phyloP scores from a whole-genome alignment of 2,329 filamentous ascomycete species.

The Botryotinia calthae region DNA sequence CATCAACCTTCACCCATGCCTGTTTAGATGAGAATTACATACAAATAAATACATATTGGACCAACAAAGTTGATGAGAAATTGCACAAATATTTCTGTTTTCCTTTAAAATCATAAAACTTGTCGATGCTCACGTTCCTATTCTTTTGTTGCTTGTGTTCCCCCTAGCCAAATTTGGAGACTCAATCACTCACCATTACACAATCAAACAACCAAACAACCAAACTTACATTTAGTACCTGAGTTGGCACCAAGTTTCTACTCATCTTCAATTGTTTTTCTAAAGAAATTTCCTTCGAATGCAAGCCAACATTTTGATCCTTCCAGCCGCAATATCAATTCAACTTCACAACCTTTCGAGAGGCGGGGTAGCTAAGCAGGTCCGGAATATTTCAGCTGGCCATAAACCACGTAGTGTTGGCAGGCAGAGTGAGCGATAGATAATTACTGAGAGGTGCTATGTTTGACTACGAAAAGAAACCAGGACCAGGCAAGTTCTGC shows the following conservation, averaged over 20 bases:
- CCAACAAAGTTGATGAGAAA: neutral
- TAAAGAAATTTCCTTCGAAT: neutral
- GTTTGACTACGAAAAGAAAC: conserved; percentile 10
- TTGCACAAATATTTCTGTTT: neutral
- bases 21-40: conserved; percentile 12
- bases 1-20: neutral
- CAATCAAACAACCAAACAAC: conserved; percentile 6
- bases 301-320: neutral
- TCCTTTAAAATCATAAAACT: neutral
- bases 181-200: conserved; percentile 5
- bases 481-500: conserved; percentile 21
- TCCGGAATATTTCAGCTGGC: neutral
- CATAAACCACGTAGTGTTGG: neutral
- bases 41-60: conserved; percentile 1
- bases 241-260: neutral
- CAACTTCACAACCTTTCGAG: neutral
- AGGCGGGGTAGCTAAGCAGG: conserved; percentile 10
- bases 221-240: neutral
- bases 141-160: conserved; percentile 13
- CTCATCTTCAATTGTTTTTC: neutral
- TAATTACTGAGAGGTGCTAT: conserved; percentile 6
- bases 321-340: neutral
- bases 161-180: conserved; percentile 1
- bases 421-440: neutral
- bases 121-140: neutral